These are phyloP conservation scores for Sungouiella blattae DNA, from an alignment of 805 yeast genomes.

Conservation along the genomic window DNA sequence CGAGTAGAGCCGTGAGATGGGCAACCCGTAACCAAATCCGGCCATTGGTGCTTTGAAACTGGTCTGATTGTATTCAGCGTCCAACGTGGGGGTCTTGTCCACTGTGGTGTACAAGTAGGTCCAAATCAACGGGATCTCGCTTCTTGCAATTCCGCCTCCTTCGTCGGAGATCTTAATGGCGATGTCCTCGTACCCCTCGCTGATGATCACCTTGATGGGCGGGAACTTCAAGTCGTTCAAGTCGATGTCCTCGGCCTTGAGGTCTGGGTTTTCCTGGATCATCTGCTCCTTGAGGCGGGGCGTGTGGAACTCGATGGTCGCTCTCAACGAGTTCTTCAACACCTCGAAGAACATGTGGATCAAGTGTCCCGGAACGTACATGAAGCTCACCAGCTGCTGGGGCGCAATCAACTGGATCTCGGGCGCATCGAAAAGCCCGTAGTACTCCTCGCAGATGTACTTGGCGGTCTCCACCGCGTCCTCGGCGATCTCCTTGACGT, in stretches of 20 bases:
- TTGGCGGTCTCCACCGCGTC: conserved; percentile 90
- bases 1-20: conserved; percentile 80
- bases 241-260: conserved; percentile 35
- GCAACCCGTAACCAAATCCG: conserved; percentile 89
- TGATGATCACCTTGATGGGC: conserved; percentile 80
- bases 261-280: conserved; percentile 40
- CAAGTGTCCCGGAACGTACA: conserved; percentile 92
- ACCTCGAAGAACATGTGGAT: conserved; percentile 90
- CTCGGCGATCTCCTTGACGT: conserved; percentile 75
- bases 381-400: conserved; percentile 65
- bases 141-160: conserved; percentile 89
- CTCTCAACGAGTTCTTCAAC: conserved; percentile 79
- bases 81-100: conserved; percentile 62
- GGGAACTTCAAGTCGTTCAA: conserved; percentile 71
- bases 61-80: conserved; percentile 53
- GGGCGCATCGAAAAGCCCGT: conserved; percentile 84
- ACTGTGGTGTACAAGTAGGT: conserved; percentile 89
- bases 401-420: conserved; percentile 75
- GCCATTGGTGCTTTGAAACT: conserved; percentile 90
- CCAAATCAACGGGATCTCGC: conserved; percentile 84
- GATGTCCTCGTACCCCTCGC: conserved; percentile 86
- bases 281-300: conserved; percentile 41
- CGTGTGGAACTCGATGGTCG: conserved; percentile 80
- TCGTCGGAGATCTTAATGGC: conserved; percentile 89
- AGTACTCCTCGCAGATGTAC: conserved; percentile 87